Conservation (phyloP, 1,139 yeast genomes). For the Hemisphaericaspora xylofermentans region DNA sequence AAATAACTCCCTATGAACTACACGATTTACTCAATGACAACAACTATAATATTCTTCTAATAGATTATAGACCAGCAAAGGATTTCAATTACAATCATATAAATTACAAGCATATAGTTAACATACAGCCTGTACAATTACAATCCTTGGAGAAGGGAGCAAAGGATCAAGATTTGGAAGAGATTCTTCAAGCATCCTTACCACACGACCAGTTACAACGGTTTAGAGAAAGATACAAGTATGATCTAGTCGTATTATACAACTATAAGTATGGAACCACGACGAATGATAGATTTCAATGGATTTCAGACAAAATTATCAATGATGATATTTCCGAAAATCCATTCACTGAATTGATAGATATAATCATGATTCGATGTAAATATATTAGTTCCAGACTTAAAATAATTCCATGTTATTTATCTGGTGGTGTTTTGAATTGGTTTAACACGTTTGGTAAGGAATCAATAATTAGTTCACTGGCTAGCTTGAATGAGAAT, state of each 20-base stretch:
- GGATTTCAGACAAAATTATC: constrained; percentile 21
- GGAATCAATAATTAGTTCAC: constrained; percentile 23
- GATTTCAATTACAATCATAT: constrained; percentile 64
- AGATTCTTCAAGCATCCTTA: constrained; percentile 50
- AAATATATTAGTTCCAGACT: constrained; percentile 37
- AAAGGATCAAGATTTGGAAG: constrained; percentile 61
- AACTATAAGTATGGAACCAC: constrained; percentile 40
- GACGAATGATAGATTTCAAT: constrained; percentile 29
- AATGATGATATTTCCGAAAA: constrained; percentile 14
- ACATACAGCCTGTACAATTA: constrained; percentile 59
- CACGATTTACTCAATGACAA: constrained; percentile 16
- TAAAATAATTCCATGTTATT: constrained; percentile 33
- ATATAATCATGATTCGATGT: constrained; percentile 46
- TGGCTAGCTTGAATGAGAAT: too few species aligned
- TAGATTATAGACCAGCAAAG: constrained; percentile 65
- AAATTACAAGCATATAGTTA: constrained; percentile 51
- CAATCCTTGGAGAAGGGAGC: constrained; percentile 14
- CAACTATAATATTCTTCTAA: constrained; percentile 37
- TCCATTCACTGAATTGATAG: constrained; percentile 52
- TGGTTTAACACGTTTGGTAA: constrained; percentile 40
- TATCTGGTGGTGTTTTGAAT: constrained; percentile 43
- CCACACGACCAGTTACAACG: constrained; percentile 52
- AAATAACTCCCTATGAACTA: constrained; percentile 27
- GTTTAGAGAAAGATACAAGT: constrained; percentile 53
- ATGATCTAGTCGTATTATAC: constrained; percentile 63